A percentile compares a stretch with the other conserved stretches of the same genome.
Conservation (phyloP, 163 green algal species). For the Chlamydomonas reinhardtii region DNA sequence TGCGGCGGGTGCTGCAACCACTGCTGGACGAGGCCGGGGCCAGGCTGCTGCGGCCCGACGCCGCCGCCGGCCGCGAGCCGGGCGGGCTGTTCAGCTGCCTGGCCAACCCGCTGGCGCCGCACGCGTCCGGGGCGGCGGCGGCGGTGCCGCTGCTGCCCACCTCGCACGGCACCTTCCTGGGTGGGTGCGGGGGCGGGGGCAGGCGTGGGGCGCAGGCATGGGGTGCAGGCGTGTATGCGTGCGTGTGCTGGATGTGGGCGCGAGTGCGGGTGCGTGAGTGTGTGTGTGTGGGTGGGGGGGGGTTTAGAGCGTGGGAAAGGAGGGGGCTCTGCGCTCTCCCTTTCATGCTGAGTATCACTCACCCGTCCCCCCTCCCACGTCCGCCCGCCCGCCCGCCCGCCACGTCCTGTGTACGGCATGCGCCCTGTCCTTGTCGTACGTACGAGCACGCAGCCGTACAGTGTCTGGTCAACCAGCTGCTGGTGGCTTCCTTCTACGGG, state of each 20-base stretch:
- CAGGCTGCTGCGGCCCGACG: slow-evolving; percentile 42
- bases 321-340: too few relatives aligned
- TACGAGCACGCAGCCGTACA: slow-evolving; percentile 54
- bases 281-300: too few relatives aligned
- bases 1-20: slow-evolving; percentile 45
- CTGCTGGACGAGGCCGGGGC: slow-evolving; percentile 50
- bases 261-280: too few relatives aligned
- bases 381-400: too few relatives aligned
- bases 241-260: too few relatives aligned
- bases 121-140: background rate
- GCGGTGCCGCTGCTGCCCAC: slow-evolving; percentile 48
- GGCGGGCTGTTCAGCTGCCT: slow-evolving; percentile 30
- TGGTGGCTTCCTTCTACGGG: slow-evolving; percentile 44
- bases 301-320: too few relatives aligned
- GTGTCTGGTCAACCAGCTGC: slow-evolving; percentile 59
- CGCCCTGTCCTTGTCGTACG: background rate
- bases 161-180: slow-evolving; percentile 43
- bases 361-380: too few relatives aligned
- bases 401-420: too few relatives aligned
- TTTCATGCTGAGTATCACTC: too few relatives aligned
- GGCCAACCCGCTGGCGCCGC: slow-evolving; percentile 64
- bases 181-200: background rate
- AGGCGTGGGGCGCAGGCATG: background rate
- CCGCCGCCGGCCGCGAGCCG: background rate
- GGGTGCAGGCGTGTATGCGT: background rate